Conservation (phyloP, 202 grass and related monocot species). For the Brachypodium distachyon region DNA sequence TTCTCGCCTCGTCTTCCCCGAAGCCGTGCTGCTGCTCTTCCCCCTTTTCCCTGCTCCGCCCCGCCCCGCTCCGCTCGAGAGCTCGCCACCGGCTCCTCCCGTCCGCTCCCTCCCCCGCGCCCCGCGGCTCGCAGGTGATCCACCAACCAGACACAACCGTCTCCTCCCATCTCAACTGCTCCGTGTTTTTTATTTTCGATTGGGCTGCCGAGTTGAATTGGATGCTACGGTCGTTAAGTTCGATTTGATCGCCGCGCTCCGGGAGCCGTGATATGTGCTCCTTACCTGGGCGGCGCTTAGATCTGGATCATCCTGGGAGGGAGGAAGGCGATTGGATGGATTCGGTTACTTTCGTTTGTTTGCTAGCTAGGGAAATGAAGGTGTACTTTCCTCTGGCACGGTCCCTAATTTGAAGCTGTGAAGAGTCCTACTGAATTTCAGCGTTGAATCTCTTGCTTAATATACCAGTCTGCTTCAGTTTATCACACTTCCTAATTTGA, state of each 20-base stretch:
- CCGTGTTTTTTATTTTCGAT: no score
- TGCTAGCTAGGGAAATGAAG: neutral
- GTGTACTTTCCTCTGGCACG: neutral
- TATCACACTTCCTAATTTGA: neutral
- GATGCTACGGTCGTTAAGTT: neutral
- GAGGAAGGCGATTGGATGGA: neutral
- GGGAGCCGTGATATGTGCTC: neutral
- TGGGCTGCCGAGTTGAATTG: neutral
- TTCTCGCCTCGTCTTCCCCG: neutral
- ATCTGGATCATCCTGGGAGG: slow-evolving; percentile 15
- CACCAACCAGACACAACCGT: neutral
- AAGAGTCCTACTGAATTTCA: neutral
- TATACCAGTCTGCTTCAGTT: neutral
- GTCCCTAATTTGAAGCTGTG: neutral
- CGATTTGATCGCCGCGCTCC: neutral
- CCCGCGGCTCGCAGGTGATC: slow-evolving; percentile 7
- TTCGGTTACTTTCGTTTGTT: neutral
- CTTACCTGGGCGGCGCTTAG: neutral
- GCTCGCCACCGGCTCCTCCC: neutral
- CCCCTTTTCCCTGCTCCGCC: neutral
- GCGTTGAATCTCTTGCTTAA: neutral
- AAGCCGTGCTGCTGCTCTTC: neutral
- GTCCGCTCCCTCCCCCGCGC: neutral
- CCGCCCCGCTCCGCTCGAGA: neutral
- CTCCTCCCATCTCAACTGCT: neutral